Evolutionary conservation across 352 stramenopile species (phyloP), one percentile per base, ranked within the genome.

Genomic region (Nothophytophthora sp.): DNA sequence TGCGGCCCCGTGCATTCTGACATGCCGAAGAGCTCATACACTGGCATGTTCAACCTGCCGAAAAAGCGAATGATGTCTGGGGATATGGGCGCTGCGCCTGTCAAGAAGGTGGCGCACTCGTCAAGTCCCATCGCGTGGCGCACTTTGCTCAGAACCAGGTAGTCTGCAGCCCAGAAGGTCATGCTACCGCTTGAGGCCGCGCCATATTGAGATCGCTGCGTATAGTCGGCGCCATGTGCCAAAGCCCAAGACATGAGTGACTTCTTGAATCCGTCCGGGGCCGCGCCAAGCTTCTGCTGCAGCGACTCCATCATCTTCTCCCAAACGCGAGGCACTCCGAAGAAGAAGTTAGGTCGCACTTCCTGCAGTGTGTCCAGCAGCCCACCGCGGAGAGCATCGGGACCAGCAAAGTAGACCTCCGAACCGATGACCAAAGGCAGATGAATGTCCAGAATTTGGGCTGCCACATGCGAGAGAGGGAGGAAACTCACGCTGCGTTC

Each of bases 1-100:
- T 83, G 80, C 27, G 90, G 82, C 1, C 91, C 92, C 4, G 88
- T 96, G 58, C 85, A 96, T 70, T 98, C 90, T 5, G 83, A 96
- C 67, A 97, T 86, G 13, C 93, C 93, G 42, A 92, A 90, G 33
- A 97, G 56, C 61, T 98, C 94, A 53, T 94, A 90, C 38, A 98
- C 80, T 25, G 88, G 88, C 23, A 98, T 97, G 67, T 98, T 94
- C n/a, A 98, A 63, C 9, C 78, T 96, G 32, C 76, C 85, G 50
- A 98, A 97, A 66, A 96, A 98, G 37, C 84, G 72, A 46, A 87
- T 63, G 40, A 70, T 70, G 19, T 86, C 70, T 4, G 60, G 63
- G 5, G 65, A 66, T 50, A 86, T 82, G 2, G 73, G 61, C 38
- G 92, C 92, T 8, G 90, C 93, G 3, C 76, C 84, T 2, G 86